Evolutionary conservation across 441 rosid species (phyloP), one percentile per base, ranked within the genome.

Genomic region (Monsonia emarginata): DNA sequence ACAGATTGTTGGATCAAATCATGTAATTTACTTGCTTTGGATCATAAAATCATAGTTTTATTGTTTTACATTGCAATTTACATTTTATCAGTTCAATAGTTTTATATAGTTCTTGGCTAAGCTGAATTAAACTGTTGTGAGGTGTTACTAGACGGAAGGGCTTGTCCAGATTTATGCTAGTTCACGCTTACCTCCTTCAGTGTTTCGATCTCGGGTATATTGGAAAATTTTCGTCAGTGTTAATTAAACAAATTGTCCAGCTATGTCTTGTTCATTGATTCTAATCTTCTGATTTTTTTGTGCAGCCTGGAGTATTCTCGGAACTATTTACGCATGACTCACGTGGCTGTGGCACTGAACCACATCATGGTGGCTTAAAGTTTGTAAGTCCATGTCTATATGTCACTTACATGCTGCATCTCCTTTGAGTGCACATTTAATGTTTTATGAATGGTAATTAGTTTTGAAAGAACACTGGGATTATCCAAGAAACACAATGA

Each of bases 201-300:
- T 81, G 69, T 77, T 81, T 81, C 88, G 63, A 74, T 79, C 79
- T 72, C 83, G 84, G 96, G 99, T 94, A 86, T 84, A 77, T 75
- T 78, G 80, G 77, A 73, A 76, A 59, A 69, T 68, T 80, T 7
- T 52, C 63, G 50, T 65, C 69, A 77, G 69, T 57, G 63, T 68
- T 63, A 28, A 64, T 65, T 13, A 34, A 38, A 67, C 48, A 22
- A 40, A 13, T 32, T 69, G 52, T 72, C 36, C 32, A n/a, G 11
- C 24, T 32, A 5, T 30, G 67, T 69, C 52, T 19, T 60, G 40
- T 66, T 66, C 42, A 34, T 69, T 16, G 61, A 11, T 46, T 38
- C 56, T 72, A 38, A 69, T 75, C 73, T 60, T 21, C 56, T 63
- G 68, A 52, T 46, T 70, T 72, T 67, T 40, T 46, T 63, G 78